These are phyloP conservation scores for Coemansia javaensis DNA, from an alignment of 192 early-diverging fungal species.

Conservation along the genomic window DNA sequence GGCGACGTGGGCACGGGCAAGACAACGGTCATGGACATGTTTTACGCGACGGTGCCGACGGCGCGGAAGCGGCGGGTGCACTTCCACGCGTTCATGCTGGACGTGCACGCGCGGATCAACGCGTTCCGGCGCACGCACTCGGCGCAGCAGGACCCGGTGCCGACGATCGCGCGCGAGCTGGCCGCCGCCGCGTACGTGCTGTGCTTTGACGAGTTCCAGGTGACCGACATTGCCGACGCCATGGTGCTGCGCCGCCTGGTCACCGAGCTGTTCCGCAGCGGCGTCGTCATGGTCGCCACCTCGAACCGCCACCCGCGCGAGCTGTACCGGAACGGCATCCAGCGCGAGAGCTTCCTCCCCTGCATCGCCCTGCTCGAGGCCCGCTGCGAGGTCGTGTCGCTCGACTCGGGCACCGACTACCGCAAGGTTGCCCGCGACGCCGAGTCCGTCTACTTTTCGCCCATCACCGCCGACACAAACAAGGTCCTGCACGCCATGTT, in stretches of 20 bases:
- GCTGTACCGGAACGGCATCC: slow-evolving; percentile 95
- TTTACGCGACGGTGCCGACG: slow-evolving; percentile 74
- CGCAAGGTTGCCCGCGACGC: slow-evolving; percentile 60
- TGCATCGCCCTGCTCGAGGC: slow-evolving; percentile 84
- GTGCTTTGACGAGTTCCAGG: slow-evolving; percentile 93
- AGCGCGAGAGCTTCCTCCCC: slow-evolving; percentile 86
- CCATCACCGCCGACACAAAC: slow-evolving; percentile 46
- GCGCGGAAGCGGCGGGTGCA: slow-evolving; percentile 81
- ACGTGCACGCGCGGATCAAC: slow-evolving; percentile 76
- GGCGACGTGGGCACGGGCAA: slow-evolving; percentile 90
- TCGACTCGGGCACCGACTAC: slow-evolving; percentile 92
- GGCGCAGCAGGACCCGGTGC: slow-evolving; percentile 57
- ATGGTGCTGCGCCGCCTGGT: slow-evolving; percentile 85
- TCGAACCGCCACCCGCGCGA: slow-evolving; percentile 90
- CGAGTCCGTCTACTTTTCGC: slow-evolving; percentile 67
- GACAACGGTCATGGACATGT: slow-evolving; percentile 94
- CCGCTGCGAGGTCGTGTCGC: slow-evolving; percentile 69
- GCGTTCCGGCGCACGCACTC: slow-evolving; percentile 52
- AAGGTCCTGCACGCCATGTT: slow-evolving; percentile 35
- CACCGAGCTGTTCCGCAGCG: slow-evolving; percentile 72
- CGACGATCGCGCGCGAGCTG: slow-evolving; percentile 72
- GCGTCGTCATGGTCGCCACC: slow-evolving; percentile 88
- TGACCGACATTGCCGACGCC: slow-evolving; percentile 97
- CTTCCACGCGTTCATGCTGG: slow-evolving; percentile 97
- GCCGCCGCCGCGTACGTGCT: slow-evolving; percentile 77